These are phyloP conservation scores for Xylariaceae sp. DNA, from an alignment of 2,329 filamentous ascomycete species.

Conservation along the genomic window DNA sequence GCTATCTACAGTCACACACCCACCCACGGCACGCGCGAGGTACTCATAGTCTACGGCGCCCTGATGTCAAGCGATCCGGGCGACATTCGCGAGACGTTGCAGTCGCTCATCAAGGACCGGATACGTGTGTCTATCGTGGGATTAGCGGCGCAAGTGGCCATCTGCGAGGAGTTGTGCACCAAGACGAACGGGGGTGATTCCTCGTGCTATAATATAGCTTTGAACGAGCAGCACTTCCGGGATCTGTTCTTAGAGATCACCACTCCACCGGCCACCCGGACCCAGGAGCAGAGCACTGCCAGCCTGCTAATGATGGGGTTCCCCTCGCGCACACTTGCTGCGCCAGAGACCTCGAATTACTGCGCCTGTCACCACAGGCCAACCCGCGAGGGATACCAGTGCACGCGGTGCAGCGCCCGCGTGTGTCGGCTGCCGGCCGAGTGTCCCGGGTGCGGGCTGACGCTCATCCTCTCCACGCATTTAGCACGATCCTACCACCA, in stretches of 20 bases:
- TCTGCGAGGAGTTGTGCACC: slow-evolving; percentile 84
- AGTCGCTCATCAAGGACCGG: slow-evolving; percentile 70
- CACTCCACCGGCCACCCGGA: slow-evolving; percentile 79
- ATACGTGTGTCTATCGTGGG: slow-evolving; percentile 88
- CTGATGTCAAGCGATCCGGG: slow-evolving; percentile 87
- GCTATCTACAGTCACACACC: slow-evolving; percentile 66
- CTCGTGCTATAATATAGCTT: slow-evolving; percentile 73
- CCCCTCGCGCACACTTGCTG: slow-evolving; percentile 76
- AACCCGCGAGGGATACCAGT: slow-evolving; percentile 79
- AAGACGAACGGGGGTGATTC: slow-evolving; percentile 80
- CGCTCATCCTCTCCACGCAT: slow-evolving; percentile 90
- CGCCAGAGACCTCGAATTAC: slow-evolving; percentile 61
- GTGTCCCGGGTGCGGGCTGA: slow-evolving; percentile 86
- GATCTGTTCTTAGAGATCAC: slow-evolving; percentile 87
- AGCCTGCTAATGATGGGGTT: slow-evolving; percentile 97
- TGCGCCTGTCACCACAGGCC: slow-evolving; percentile 89
- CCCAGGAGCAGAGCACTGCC: slow-evolving; percentile 53
- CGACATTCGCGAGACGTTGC: slow-evolving; percentile 89
- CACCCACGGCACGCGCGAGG: slow-evolving; percentile 86
- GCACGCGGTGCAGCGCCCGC: slow-evolving; percentile 81
- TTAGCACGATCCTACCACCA: slow-evolving; percentile 91
- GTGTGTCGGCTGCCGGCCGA: slow-evolving; percentile 87
- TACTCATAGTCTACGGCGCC: slow-evolving; percentile 87
- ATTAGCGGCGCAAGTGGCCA: slow-evolving; percentile 83
- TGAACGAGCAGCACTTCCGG: slow-evolving; percentile 82